Percentiles rank a stretch among this genome's conserved stretches.
Evolutionary conservation across 129 eudicot genomes (phyloP).

Genomic region (Pittosporum tobira): DNA sequence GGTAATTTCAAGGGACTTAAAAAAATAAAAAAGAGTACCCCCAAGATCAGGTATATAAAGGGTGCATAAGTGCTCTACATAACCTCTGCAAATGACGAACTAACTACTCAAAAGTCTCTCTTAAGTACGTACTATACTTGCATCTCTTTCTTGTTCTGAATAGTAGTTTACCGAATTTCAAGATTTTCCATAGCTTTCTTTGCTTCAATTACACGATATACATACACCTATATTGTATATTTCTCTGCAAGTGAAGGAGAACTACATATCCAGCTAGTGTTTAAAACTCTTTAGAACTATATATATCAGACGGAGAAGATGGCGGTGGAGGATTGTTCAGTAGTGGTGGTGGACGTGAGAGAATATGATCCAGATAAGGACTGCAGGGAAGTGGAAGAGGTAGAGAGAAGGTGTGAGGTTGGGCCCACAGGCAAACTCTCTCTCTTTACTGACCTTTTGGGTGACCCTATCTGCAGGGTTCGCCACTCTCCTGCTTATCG

Average conservation of each 20-base stretch:
- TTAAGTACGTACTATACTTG: too few relatives aligned
- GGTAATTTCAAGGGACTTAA: too few relatives aligned
- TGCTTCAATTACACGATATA: constrained; percentile 15
- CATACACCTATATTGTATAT: neutral
- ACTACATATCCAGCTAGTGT: too few relatives aligned
- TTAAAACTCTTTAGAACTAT: neutral
- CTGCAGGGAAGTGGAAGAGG: constrained; percentile 47
- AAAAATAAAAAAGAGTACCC: too few relatives aligned
- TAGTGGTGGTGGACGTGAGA: constrained; percentile 37
- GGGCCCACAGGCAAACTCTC: constrained; percentile 74
- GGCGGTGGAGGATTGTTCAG: constrained; percentile 19
- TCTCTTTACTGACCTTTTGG: constrained; percentile 83
- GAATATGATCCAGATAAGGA: constrained; percentile 56
- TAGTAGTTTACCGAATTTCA: neutral
- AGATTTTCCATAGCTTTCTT: constrained; percentile 1
- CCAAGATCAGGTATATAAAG: constrained; percentile 46
- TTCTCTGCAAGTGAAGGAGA: too few relatives aligned
- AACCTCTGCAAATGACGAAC: constrained; percentile 23
- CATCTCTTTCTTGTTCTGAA: neutral
- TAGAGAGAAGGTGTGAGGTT: constrained; percentile 83
- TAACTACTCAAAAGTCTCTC: too few relatives aligned
- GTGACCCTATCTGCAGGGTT: constrained; percentile 93
- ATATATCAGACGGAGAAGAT: constrained; percentile 3
- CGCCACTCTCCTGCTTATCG: constrained; percentile 87
- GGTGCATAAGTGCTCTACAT: constrained; percentile 10